Evolutionary conservation across 306 rosid genomes (phyloP), one percentile per base, ranked within the genome.

Genomic region (Albizia julibrissin): DNA sequence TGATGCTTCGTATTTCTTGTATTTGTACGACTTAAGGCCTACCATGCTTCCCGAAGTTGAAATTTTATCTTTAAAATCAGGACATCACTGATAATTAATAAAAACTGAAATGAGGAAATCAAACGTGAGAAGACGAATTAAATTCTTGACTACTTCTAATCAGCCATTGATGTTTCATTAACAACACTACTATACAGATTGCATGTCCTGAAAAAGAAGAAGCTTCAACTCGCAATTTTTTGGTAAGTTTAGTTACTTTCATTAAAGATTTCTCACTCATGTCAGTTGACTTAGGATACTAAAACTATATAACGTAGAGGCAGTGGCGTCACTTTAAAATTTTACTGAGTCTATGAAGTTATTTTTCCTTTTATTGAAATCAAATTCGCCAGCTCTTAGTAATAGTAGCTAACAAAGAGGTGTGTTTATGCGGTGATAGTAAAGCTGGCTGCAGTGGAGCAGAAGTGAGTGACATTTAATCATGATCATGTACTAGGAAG

Each of bases 1-100:
- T 87, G 83, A 86, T 82, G 81, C 77, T 77, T 82, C 77, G 64
- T 67, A 74, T 50, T 66, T 81, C 22, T 67, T 65, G 31, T 24
- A 72, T 18, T 74, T 31, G 40, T 72, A 8, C 76, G 52, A 69
- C 31, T 56, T 34, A 50, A 69, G 24, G 59, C 58, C 11, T 12
- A 70, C 52, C 18, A 79, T 4, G 61, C 62, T 27, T 56, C 33
- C 3, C n/a, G 40, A 72, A 33, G 74, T 47, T 80, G 42, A 44
- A 50, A 16, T 29, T 34, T 68, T 44, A 11, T 42, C 34, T 54
- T 69, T 39, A 34, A 21, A 72, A 58, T 34, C 70, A 67, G 72
- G 39, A n/a, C 26, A 69, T 44, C 27, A 24, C 26, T 49, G 75
- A 69, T 72, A 67, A 74, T 43, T 33, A 71, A 21, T 16, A 47